Evolutionary conservation across 2,329 filamentous ascomycete species (phyloP).

Genomic region (Neonectria punicea): DNA sequence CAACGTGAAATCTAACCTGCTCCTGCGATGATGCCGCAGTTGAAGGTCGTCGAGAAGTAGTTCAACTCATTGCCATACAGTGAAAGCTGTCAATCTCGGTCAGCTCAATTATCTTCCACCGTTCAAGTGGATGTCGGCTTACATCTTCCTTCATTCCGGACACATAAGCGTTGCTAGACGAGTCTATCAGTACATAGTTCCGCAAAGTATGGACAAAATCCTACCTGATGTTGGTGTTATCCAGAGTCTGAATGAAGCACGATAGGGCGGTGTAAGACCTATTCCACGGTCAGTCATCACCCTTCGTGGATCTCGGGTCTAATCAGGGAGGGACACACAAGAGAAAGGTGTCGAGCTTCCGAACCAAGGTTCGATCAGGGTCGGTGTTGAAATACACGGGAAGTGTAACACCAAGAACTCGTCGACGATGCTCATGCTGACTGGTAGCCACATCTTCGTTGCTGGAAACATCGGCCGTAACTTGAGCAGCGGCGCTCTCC

Average conservation of each 20-base stretch:
- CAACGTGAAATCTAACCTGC: constrained; percentile 1
- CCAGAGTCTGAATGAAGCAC: constrained; percentile 26
- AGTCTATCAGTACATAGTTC: background rate
- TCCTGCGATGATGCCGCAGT: constrained; percentile 26
- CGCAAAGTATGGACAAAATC: background rate
- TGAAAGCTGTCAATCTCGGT: constrained; percentile 7
- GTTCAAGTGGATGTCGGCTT: background rate
- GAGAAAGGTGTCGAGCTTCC: constrained; percentile 25
- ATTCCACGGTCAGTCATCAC: background rate
- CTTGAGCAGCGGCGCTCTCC: background rate
- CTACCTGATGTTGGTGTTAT: constrained; percentile 24
- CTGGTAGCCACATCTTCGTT: background rate
- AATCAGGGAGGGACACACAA: background rate
- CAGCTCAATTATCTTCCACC: background rate
- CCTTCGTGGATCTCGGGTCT: background rate
- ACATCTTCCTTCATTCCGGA: constrained; percentile 30
- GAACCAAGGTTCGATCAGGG: constrained; percentile 17
- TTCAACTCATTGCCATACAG: constrained; percentile 27
- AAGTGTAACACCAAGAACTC: constrained; percentile 11
- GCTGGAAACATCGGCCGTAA: background rate
- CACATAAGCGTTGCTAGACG: constrained; percentile 25
- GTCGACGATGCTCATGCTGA: constrained; percentile 7
- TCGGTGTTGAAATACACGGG: constrained; percentile 26
- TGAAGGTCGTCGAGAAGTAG: constrained; percentile 26
- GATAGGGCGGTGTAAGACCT: constrained; percentile 24